phyloP scores from a whole-genome alignment of 257 asterid species.

The Lantana camara region DNA sequence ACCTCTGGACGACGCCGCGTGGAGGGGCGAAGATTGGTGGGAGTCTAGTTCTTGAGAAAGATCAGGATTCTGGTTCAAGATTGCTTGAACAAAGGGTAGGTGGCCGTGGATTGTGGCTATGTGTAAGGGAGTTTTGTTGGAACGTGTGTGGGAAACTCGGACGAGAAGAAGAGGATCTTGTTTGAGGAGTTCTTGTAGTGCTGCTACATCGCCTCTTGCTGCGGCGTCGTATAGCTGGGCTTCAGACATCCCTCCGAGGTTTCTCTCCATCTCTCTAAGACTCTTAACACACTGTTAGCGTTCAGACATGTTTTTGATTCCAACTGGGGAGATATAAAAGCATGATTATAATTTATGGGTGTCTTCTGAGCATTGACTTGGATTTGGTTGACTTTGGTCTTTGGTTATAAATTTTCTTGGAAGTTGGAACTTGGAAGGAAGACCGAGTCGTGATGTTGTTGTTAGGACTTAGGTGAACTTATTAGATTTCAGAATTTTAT shows the following conservation, averaged over 20 bases:
- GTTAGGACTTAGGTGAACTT: too few species aligned
- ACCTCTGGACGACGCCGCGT: slow-evolving; percentile 47
- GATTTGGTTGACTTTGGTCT: slow-evolving; percentile 15
- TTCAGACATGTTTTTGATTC: too few species aligned
- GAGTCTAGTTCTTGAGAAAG: slow-evolving; percentile 41
- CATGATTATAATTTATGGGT: neutral
- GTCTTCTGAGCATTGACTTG: too few species aligned
- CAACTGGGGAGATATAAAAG: too few species aligned
- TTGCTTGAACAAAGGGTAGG: slow-evolving; percentile 29
- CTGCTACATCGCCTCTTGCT: slow-evolving; percentile 26
- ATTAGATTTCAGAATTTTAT: too few species aligned
- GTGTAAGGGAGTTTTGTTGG: slow-evolving; percentile 50
- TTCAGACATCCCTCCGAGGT: slow-evolving; percentile 24
- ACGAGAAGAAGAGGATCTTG: slow-evolving; percentile 40
- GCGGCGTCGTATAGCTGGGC: slow-evolving; percentile 44
- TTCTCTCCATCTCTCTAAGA: slow-evolving; percentile 23
- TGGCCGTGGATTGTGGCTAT: slow-evolving; percentile 41
- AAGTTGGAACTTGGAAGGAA: too few species aligned
- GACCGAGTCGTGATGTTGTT: slow-evolving; percentile 8
- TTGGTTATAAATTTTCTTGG: neutral
- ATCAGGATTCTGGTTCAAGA: slow-evolving; percentile 29
- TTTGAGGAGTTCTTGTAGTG: slow-evolving; percentile 30
- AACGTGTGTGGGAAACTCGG: slow-evolving; percentile 34
- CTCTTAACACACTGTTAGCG: neutral
- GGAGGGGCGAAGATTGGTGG: slow-evolving; percentile 46